Evolutionary conservation across 805 yeast genomes (phyloP), one percentile per base, ranked within the genome.

Genomic region (Kluyveromyces starmeri): DNA sequence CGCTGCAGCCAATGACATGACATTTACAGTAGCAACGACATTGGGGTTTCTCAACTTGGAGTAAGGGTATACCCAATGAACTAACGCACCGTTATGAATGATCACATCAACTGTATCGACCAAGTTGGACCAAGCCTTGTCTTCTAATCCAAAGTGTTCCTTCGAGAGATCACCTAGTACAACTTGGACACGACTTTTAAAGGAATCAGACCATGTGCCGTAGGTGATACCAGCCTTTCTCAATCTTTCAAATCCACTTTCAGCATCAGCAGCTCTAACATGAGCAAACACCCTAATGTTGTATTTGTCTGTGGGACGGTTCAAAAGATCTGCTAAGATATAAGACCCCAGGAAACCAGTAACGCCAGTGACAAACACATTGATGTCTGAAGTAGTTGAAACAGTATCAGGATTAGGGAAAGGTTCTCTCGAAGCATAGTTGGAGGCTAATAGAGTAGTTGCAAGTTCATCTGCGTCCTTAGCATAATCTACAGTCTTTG

Each of bases 21-120:
- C 84, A 50, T 88, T 83, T 39, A 89, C 61, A 1, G 97, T 82
- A 28, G 95, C 77, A 39, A 88, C 63, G 20, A 94, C 98, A 53
- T 92, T 92, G 21, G 97, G 92, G 45, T 84, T 95, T 48, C 97
- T 75, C 50, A 92, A 67, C 45, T 83, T 83, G 31, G 80, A 64
- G 61, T 92, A 92, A 18, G 98, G 97, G 58, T 83, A 92, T 2
- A 88, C 96, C 99, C 99, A 92, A 59, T 92, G 98, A 24, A 92
- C 99, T 42, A 88, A 68, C 12, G 99, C 99, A 65, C 97, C 98
- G 48, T 92, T 92, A 59, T 92, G 99, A 42, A 92, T 73, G 34
- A 92, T 77, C 3, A 79, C 78, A 58, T 94, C 98, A 38, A 89
- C 66, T 1, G 65, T 61, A 11, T 71, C 58, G 7, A 75, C 62